Conservation (phyloP, 2,329 filamentous ascomycete genomes). For the Colletotrichum orbiculare region DNA sequence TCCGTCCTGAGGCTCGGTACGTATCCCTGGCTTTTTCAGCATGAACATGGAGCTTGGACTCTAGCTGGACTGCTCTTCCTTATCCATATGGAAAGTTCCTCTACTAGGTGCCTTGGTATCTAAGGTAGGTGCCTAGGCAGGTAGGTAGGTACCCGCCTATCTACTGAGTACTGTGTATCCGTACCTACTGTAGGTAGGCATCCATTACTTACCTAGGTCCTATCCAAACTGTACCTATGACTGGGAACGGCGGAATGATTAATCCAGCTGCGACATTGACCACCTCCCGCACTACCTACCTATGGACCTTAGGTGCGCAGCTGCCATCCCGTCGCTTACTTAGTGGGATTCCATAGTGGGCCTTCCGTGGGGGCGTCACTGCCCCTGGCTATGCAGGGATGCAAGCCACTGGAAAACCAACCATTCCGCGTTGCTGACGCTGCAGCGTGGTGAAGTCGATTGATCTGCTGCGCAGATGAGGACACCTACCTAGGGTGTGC, state of each 20-base stretch:
- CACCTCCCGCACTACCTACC: no score
- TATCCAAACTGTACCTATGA: background rate
- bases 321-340: slow-evolving; percentile 17
- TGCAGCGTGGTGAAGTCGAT: slow-evolving; percentile 34
- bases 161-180: no score
- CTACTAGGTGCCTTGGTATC: no score
- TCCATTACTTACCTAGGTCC: no score
- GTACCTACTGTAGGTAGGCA: no score
- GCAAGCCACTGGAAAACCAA: slow-evolving; percentile 26
- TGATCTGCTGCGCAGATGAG: slow-evolving; percentile 26
- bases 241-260: slow-evolving; percentile 26
- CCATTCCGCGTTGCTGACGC: slow-evolving; percentile 28
- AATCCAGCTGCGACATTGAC: slow-evolving; percentile 17
- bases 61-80: no score
- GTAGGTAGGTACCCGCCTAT: no score
- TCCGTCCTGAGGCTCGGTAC: background rate
- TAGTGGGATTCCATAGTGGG: slow-evolving; percentile 19
- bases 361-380: slow-evolving; percentile 28
- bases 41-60: slow-evolving; percentile 11
- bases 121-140: no score
- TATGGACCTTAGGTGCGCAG: background rate
- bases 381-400: slow-evolving; percentile 33
- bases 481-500: slow-evolving; percentile 26
- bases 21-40: background rate
- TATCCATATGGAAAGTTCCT: no score